Percentiles rank a stretch among this genome's conserved stretches.
Conservation (phyloP, 257 asterid species). For the Salvia miltiorrhiza region DNA sequence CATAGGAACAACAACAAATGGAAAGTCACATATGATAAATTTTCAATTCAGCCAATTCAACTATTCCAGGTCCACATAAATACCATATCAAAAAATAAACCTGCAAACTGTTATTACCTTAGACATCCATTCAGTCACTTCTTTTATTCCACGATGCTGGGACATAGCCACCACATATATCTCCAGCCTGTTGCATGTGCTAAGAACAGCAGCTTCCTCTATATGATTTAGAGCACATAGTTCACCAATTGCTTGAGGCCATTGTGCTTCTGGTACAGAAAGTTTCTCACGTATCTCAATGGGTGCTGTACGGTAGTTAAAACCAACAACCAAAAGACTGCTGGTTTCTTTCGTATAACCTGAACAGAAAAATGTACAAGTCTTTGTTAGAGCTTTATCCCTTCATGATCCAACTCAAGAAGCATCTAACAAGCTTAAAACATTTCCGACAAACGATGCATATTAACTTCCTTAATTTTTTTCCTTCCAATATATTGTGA, state of each 20-base stretch:
- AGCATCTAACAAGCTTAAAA: neutral
- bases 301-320: conserved; percentile 75
- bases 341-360: conserved; percentile 83
- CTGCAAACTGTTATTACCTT: conserved; percentile 47
- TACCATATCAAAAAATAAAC: neutral
- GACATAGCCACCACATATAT: conserved; percentile 85
- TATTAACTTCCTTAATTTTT: neutral
- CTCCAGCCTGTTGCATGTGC: conserved; percentile 91
- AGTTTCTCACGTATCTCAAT: conserved; percentile 88
- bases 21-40: neutral
- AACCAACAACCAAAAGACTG: conserved; percentile 76
- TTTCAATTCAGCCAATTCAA: neutral
- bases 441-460: neutral
- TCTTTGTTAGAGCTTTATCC: conserved; percentile 12
- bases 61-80: neutral
- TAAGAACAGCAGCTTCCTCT: conserved; percentile 94
- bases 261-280: conserved; percentile 82
- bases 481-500: neutral
- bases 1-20: neutral
- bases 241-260: conserved; percentile 75
- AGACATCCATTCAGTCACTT: conserved; percentile 97
- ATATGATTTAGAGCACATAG: conserved; percentile 76
- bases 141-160: conserved; percentile 80
- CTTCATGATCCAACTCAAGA: neutral
- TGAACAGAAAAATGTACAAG: conserved; percentile 26